Base-by-base conservation (phyloP, 176 grass and related monocot species). In the Rhynchospora pubera region DNA sequence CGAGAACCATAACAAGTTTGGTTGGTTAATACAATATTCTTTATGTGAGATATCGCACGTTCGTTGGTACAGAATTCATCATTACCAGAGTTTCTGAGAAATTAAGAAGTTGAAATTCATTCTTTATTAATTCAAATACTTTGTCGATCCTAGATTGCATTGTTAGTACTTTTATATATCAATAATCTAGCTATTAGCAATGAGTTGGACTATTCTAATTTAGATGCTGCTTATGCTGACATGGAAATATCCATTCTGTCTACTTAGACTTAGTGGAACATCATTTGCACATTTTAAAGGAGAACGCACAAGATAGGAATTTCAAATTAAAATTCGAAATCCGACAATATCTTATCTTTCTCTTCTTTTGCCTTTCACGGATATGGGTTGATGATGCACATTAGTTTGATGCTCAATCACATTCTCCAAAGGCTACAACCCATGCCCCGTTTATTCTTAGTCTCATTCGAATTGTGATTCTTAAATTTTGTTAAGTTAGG, bases 391-490 rank as follows among this genome's bases (percentile, higher is more conserved):
- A 61, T 61, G 58, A 61, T 19, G 5, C 19, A 61, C 2, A 7
- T 10, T 61, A 23, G 58, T n/a, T 60, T 61, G 58, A 61, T 61
- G 58, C 58, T 61, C 19, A 43, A 43, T 43, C 32, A 71, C 47
- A 8, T 10, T 50, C 5, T 50, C 47, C 8, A 10, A 50, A 50
- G 5, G 9, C 0, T 10, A 50, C 8, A 71, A 21, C 12, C 44
- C 19, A 14, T 70, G 39, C 42, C 39, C 2, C 3, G 30, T 42
- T 67, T 67, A 32, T n/a, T 43, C 28, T 68, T 18, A 68, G 65
- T 45, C 5, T 45, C 15, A 50, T 73, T 73, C 44, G n/a, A 50
- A 73, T 50, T 73, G n/a, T 73, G 69, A 73, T 73, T 73, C 43
- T 73, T 50, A 50, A 70, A 46, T 70, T 18, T 70, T 70, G 67